A percentile compares a stretch with the other conserved stretches of the same genome.
phyloP scores from a whole-genome alignment of 306 rosid genomes.

The Leucaena leucocephala region DNA sequence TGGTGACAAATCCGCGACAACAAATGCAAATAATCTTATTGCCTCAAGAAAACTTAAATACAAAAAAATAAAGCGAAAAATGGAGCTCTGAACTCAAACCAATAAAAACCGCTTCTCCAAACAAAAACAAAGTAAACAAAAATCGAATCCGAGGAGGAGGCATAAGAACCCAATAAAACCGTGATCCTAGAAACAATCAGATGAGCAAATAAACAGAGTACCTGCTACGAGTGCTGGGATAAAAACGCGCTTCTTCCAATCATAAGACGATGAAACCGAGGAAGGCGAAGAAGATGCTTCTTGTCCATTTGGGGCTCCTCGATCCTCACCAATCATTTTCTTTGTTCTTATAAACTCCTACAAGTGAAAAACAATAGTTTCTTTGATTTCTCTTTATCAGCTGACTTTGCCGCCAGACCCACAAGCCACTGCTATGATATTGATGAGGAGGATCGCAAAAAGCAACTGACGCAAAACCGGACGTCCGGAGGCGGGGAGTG shows the following conservation, averaged over 20 bases:
- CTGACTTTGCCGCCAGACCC: neutral
- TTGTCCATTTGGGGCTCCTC: slow-evolving; percentile 28
- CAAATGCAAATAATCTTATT: slow-evolving; percentile 5
- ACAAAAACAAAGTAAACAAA: neutral
- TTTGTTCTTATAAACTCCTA: neutral
- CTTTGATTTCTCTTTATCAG: neutral
- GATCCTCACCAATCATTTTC: slow-evolving; percentile 39
- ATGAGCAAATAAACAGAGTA: slow-evolving; percentile 22
- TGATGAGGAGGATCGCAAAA: neutral
- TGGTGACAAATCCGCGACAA: slow-evolving; percentile 13
- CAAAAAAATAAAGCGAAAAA: neutral
- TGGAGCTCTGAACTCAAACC: neutral
- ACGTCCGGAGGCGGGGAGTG: neutral
- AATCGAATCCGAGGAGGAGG: neutral
- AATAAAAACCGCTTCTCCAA: neutral
- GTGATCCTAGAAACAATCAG: neutral
- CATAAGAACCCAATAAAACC: neutral
- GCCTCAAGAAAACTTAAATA: neutral
- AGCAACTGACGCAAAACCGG: neutral
- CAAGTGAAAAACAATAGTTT: slow-evolving; percentile 2
- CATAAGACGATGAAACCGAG: slow-evolving; percentile 45
- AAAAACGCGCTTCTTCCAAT: slow-evolving; percentile 71
- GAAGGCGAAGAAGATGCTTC: slow-evolving; percentile 31
- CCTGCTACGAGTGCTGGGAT: slow-evolving; percentile 80
- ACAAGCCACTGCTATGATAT: neutral